phyloP scores from a whole-genome alignment of 305 asterid species.

The Striga hermonthica region DNA sequence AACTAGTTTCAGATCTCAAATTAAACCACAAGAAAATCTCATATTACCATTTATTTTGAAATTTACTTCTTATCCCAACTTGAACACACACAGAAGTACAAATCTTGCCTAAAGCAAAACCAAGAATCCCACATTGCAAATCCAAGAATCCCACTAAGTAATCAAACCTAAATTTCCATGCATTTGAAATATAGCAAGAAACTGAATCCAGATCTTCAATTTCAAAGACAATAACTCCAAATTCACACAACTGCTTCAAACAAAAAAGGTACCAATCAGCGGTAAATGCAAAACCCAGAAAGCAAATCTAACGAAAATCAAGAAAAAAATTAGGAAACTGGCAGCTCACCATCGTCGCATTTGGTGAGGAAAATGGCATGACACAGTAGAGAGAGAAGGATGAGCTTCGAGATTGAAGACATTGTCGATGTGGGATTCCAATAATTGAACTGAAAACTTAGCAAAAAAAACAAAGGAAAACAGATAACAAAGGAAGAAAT shows the following conservation, averaged over 20 bases:
- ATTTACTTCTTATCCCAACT: constrained; percentile 7
- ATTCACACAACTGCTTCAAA: constrained; percentile 13
- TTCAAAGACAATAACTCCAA: neutral
- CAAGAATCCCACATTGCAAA: constrained; percentile 22
- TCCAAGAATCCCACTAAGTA: constrained; percentile 17
- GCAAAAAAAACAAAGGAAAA: neutral
- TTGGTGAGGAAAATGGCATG: constrained; percentile 45
- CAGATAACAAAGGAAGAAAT: too few relatives aligned
- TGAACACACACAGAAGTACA: constrained; percentile 4
- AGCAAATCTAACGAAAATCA: constrained; percentile 11
- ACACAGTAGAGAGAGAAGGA: constrained; percentile 51
- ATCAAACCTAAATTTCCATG: neutral
- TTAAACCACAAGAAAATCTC: constrained; percentile 10
- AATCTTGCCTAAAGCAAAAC: constrained; percentile 1
- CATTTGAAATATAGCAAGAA: constrained; percentile 1
- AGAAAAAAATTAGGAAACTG: neutral
- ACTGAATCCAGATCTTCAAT: constrained; percentile 30
- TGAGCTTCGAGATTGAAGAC: constrained; percentile 45
- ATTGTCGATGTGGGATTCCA: constrained; percentile 32
- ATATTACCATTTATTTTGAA: neutral
- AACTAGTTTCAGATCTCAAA: constrained; percentile 29
- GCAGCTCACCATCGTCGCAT: constrained; percentile 53
- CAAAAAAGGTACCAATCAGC: neutral
- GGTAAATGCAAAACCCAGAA: constrained; percentile 28
- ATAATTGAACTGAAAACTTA: constrained; percentile 1